Evolutionary conservation across 202 grass and related monocot genomes (phyloP), one percentile per base, ranked within the genome.

Genomic region (Eragrostis tef): DNA sequence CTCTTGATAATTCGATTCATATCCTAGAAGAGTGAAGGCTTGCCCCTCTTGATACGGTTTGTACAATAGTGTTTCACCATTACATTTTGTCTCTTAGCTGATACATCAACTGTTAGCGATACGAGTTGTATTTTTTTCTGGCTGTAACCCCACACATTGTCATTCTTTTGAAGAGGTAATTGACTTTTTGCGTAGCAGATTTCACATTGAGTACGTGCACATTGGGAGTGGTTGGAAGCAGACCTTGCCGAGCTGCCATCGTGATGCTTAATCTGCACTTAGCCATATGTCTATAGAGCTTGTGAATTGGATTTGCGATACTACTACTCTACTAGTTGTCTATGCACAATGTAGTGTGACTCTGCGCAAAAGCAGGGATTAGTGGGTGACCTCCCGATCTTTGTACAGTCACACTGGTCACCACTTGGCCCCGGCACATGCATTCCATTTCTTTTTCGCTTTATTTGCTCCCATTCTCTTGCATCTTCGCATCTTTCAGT

Each of bases 11-110:
- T 53, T 53, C 52, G 19, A 47, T 20, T 44, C 43, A 16, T 63
- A 61, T 86, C 50, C 67, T 66, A 73, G 79, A 86, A 82, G 3
- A 44, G 17, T 58, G 13, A 46, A 74, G 21, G 50, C 24, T 34
- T 78, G 78, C 53, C 14, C 60, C 15, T 69, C 62, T 74, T 47
- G 24, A 53, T 63, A 79, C 44, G 44, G 79, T 83, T 78, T 86
- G 79, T 74, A 83, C 79, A 74, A 86, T 75, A 86, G 53, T 61
- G 45, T 86, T 79, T 27, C 19, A 34, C 2, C 47, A 21, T 45
- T 85, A 74, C 31, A 2, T 75, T 83, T 47, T 76, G 46, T 67
- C 64, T 64, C 39, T 67, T 29, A 66, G 83, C 13, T 74, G 67
- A 79, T 74, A 77, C 71, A 70, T 17, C 11, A 73, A 74, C 44